Evolutionary conservation across 1,139 yeast genomes (phyloP).

Genomic region (Suhomyces panamericanus): DNA sequence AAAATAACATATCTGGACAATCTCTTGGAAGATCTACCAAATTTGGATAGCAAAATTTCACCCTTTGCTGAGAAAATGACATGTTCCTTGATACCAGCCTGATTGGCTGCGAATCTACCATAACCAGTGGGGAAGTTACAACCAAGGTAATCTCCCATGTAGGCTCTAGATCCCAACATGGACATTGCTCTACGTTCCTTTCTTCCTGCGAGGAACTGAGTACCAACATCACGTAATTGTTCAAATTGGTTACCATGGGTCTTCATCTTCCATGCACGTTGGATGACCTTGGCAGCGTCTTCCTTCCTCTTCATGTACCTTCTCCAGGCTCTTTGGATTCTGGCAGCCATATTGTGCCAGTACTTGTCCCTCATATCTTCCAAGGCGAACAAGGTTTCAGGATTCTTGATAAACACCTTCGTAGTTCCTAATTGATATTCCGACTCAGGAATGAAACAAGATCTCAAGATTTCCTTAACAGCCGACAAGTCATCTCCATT

Average conservation of each 20-base stretch:
- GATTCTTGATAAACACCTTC: slow-evolving; percentile 95
- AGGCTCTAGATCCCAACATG: slow-evolving; percentile 86
- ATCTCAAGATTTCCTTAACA: slow-evolving; percentile 71
- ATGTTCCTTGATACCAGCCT: slow-evolving; percentile 67
- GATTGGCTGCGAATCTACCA: slow-evolving; percentile 67
- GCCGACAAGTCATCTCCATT: slow-evolving; percentile 84
- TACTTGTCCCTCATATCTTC: slow-evolving; percentile 97
- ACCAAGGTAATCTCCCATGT: slow-evolving; percentile 88
- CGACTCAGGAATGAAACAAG: slow-evolving; percentile 73
- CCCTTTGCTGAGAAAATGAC: slow-evolving; percentile 83
- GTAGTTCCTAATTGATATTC: slow-evolving; percentile 94
- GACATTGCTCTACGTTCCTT: slow-evolving; percentile 92
- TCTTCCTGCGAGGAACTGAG: slow-evolving; percentile 62
- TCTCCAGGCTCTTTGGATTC: slow-evolving; percentile 97
- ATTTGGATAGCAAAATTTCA: slow-evolving; percentile 77
- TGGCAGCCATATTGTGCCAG: slow-evolving; percentile 98
- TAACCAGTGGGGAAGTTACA: slow-evolving; percentile 72
- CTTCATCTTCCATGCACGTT: slow-evolving; percentile 80
- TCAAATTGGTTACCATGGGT: slow-evolving; percentile 81
- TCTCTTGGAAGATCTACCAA: slow-evolving; percentile 89
- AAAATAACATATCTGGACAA: slow-evolving; percentile 71
- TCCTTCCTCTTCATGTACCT: slow-evolving; percentile 75
- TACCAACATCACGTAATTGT: slow-evolving; percentile 83
- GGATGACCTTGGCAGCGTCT: slow-evolving; percentile 84
- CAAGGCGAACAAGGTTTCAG: slow-evolving; percentile 92